Conservation (phyloP, 192 early-diverging fungal species). For the Paraglomus occultum region DNA sequence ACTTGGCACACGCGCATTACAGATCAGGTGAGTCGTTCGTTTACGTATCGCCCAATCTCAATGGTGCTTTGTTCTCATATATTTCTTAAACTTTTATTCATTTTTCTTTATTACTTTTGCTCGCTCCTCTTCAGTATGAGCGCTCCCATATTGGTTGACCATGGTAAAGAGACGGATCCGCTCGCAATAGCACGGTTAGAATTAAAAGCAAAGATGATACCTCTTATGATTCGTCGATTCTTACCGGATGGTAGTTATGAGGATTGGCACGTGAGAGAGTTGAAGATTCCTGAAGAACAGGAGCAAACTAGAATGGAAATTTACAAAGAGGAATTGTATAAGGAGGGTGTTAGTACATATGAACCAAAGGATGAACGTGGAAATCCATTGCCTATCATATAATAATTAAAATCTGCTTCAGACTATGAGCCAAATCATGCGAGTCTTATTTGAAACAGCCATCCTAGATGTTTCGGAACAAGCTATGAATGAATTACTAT, state of each 20-base stretch:
- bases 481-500: no score
- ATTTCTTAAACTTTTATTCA: no score
- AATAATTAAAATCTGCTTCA: no score
- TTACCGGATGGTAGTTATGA: conserved; percentile 93
- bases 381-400: no score
- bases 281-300: conserved; percentile 42
- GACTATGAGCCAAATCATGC: no score
- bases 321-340: not conserved
- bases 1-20: conserved; percentile 89
- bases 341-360: no score
- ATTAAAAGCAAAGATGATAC: conserved; percentile 88
- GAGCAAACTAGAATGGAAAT: not conserved
- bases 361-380: no score
- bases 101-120: not conserved
- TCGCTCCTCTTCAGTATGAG: conserved; percentile 70
- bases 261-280: conserved; percentile 90
- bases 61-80: not conserved
- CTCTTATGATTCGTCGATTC: conserved; percentile 88
- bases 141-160: conserved; percentile 96
- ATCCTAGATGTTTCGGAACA: no score
- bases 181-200: conserved; percentile 94
- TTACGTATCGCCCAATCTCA: not conserved
- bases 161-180: conserved; percentile 92
- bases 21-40: conserved; percentile 64
- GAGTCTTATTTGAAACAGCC: no score